Evolutionary conservation across 1,284 basidiomycete species (phyloP).

Genomic region (Heterobasidion parviporum): DNA sequence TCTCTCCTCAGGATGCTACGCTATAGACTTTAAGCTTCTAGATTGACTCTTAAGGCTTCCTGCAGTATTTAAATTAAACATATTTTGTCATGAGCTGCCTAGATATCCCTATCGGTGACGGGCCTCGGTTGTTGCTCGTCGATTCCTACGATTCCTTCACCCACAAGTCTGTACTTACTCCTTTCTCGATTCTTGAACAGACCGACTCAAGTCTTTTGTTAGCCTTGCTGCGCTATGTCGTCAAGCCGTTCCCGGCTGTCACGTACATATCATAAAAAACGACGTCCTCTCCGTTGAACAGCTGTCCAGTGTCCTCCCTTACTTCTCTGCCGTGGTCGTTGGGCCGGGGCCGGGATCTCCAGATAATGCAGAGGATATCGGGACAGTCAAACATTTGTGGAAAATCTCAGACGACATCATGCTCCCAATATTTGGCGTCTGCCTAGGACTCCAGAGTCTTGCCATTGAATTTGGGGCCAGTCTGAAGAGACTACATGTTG

Average conservation of each 20-base stretch:
- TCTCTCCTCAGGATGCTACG: too few species aligned
- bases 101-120: background rate
- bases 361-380: slow-evolving; percentile 50
- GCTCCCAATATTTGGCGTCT: slow-evolving; percentile 81
- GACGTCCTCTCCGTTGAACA: slow-evolving; percentile 44
- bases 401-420: slow-evolving; percentile 40
- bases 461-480: slow-evolving; percentile 70
- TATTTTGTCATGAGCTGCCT: background rate
- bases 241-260: slow-evolving; percentile 46
- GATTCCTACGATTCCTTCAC: slow-evolving; percentile 86
- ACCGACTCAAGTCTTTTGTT: slow-evolving; percentile 4
- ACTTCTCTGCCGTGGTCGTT: slow-evolving; percentile 63
- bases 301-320: slow-evolving; percentile 42
- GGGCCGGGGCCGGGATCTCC: slow-evolving; percentile 84
- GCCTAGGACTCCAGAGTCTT: slow-evolving; percentile 89
- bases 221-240: slow-evolving; percentile 63
- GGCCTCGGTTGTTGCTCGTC: slow-evolving; percentile 49
- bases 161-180: slow-evolving; percentile 54
- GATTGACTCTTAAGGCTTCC: too few species aligned
- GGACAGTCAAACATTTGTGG: slow-evolving; percentile 62
- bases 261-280: slow-evolving; percentile 66
- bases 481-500: slow-evolving; percentile 41
- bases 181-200: background rate
- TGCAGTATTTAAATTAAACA: background rate
- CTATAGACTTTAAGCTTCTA: too few species aligned